Conservation (phyloP, 2,329 filamentous ascomycete genomes). For the Ceratocystis destructans region DNA sequence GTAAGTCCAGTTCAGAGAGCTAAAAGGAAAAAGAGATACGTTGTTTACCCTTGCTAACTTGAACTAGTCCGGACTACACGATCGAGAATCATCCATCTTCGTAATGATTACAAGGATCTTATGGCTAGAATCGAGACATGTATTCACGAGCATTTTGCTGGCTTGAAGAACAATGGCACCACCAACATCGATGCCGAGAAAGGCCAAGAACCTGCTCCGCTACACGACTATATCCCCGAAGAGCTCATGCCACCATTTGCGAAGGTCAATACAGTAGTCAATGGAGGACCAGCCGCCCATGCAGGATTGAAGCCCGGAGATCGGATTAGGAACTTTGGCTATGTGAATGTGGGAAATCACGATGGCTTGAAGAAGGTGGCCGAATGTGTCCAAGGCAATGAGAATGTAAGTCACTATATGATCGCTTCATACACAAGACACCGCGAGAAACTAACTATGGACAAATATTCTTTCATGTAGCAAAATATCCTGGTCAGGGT, state of each 20-base stretch:
- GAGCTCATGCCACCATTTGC: conserved; percentile 52
- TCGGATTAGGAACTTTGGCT: conserved; percentile 70
- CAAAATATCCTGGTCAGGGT: conserved; percentile 56
- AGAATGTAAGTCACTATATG: conserved; percentile 52
- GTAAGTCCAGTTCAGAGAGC: conserved; percentile 35
- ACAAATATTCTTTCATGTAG: conserved; percentile 30
- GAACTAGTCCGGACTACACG: conserved; percentile 68
- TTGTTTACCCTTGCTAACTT: conserved; percentile 16
- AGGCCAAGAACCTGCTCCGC: neutral
- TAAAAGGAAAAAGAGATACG: neutral
- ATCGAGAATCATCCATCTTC: conserved; percentile 72
- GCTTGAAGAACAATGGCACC: neutral
- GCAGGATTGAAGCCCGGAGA: conserved; percentile 75
- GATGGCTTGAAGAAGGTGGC: conserved; percentile 73
- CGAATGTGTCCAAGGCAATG: conserved; percentile 79
- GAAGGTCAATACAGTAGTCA: conserved; percentile 71
- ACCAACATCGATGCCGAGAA: neutral
- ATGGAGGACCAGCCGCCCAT: conserved; percentile 63
- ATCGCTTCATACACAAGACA: neutral
- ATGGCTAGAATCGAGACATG: conserved; percentile 73
- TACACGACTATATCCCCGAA: conserved; percentile 16
- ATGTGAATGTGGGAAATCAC: conserved; percentile 70
- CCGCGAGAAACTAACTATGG: neutral
- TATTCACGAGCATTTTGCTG: conserved; percentile 82
- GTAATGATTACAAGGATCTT: conserved; percentile 84